phyloP scores from a whole-genome alignment of 2,329 filamentous ascomycete genomes.

The Chaetomium sp. region DNA sequence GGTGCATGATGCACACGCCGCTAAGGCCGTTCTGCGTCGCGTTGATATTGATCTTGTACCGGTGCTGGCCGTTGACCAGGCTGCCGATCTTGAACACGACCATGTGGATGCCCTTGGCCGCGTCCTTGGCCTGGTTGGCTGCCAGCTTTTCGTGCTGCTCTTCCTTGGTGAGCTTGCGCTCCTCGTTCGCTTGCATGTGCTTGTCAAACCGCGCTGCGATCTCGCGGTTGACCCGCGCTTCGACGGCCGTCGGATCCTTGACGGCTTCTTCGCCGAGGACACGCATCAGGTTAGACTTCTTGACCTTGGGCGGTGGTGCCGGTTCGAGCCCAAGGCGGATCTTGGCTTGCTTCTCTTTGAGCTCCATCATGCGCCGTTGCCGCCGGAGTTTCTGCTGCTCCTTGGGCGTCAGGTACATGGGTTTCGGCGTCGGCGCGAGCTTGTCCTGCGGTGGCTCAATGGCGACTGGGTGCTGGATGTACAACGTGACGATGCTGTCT shows the following conservation, averaged over 20 bases:
- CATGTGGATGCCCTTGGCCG: constrained; percentile 75
- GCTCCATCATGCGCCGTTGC: constrained; percentile 82
- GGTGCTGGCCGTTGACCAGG: constrained; percentile 85
- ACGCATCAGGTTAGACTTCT: constrained; percentile 95
- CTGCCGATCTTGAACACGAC: constrained; percentile 85
- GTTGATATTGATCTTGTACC: constrained; percentile 88
- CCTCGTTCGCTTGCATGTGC: constrained; percentile 74
- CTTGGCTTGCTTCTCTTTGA: constrained; percentile 96
- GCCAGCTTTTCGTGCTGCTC: constrained; percentile 77
- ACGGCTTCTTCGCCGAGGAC: constrained; percentile 87
- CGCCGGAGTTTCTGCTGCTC: constrained; percentile 88
- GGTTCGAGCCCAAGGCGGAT: constrained; percentile 85
- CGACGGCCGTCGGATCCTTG: constrained; percentile 94
- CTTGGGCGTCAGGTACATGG: constrained; percentile 85
- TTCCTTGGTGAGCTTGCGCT: constrained; percentile 82
- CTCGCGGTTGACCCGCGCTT: constrained; percentile 86
- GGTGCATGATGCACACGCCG: constrained; percentile 87
- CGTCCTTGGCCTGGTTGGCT: constrained; percentile 78
- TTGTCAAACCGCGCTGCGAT: constrained; percentile 78
- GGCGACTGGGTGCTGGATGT: constrained; percentile 87
- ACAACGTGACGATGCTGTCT: constrained; percentile 84
- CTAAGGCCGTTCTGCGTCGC: constrained; percentile 83
- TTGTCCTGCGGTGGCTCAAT: constrained; percentile 89
- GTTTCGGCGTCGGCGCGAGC: constrained; percentile 69
- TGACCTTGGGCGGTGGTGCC: constrained; percentile 89